phyloP scores from a whole-genome alignment of 371 early-diverging fungal genomes.

The Mortierella sp. region DNA sequence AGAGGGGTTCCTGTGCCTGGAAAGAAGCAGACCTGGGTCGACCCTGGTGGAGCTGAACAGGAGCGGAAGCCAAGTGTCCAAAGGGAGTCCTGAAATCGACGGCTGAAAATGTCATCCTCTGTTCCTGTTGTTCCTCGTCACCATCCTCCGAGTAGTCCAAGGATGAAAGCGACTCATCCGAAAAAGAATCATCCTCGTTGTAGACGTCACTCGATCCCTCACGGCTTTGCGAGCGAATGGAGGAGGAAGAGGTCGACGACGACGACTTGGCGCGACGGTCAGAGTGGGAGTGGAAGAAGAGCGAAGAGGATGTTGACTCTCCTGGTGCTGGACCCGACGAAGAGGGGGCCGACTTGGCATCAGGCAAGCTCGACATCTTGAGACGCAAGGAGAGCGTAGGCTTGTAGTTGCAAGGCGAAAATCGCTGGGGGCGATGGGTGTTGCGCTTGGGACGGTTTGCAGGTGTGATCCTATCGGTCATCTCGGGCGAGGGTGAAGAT shows the following conservation, averaged over 20 bases:
- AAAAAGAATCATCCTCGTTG: background rate
- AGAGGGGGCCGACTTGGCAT: too few relatives aligned
- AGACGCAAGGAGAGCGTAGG: background rate
- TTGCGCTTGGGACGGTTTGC: conserved; percentile 16
- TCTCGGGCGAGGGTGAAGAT: background rate
- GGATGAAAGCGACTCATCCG: background rate
- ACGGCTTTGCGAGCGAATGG: background rate
- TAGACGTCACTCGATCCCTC: background rate
- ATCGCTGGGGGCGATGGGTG: conserved; percentile 16
- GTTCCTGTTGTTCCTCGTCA: background rate
- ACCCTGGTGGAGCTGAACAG: too few relatives aligned
- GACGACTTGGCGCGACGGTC: background rate
- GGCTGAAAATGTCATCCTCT: background rate
- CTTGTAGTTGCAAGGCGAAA: background rate
- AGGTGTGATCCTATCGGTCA: background rate
- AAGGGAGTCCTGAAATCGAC: background rate
- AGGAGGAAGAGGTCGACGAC: background rate
- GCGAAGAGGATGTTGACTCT: background rate
- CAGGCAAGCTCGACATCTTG: background rate
- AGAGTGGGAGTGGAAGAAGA: conserved; percentile 11
- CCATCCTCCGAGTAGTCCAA: background rate
- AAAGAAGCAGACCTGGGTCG: background rate
- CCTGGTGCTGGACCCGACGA: too few relatives aligned
- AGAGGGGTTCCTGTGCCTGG: conserved; percentile 5
- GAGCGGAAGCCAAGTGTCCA: background rate